Percentiles rank a stretch among this genome's conserved stretches.
phyloP scores from a whole-genome alignment of 306 rosid species.

The Citrullus amarus region DNA sequence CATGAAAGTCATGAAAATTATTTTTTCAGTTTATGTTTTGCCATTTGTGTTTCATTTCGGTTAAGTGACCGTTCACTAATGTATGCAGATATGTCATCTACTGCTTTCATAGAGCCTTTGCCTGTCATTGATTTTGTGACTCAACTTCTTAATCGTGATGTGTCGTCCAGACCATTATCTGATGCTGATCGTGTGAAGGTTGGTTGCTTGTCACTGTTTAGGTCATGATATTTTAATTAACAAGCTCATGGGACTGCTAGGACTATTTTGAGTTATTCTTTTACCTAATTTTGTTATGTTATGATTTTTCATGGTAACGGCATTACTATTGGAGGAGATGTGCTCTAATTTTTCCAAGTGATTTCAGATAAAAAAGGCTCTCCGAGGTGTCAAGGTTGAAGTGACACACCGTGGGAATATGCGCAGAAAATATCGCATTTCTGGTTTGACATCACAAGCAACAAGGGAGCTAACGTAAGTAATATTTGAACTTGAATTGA shows the following conservation, averaged over 20 bases:
- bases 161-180: constrained; percentile 57
- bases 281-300: neutral
- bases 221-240: neutral
- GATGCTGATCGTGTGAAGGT: constrained; percentile 96
- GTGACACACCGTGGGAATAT: constrained; percentile 93
- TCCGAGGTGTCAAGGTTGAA: constrained; percentile 92
- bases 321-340: neutral
- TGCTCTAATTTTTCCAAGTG: neutral
- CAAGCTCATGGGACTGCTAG: neutral
- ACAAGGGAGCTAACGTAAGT: constrained; percentile 86
- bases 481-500: neutral
- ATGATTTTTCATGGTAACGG: neutral
- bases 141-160: constrained; percentile 75
- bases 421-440: constrained; percentile 88
- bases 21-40: neutral
- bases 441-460: constrained; percentile 88
- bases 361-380: constrained; percentile 78
- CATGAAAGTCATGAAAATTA: neutral
- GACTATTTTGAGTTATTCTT: neutral
- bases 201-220: constrained; percentile 6
- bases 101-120: constrained; percentile 89
- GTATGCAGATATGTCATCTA: constrained; percentile 87
- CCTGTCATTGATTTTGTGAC: constrained; percentile 84
- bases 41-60: neutral
- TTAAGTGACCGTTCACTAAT: constrained; percentile 2